Evolutionary conservation across 208 protist genomes (phyloP).

Genomic region (Leishmania turanica): DNA sequence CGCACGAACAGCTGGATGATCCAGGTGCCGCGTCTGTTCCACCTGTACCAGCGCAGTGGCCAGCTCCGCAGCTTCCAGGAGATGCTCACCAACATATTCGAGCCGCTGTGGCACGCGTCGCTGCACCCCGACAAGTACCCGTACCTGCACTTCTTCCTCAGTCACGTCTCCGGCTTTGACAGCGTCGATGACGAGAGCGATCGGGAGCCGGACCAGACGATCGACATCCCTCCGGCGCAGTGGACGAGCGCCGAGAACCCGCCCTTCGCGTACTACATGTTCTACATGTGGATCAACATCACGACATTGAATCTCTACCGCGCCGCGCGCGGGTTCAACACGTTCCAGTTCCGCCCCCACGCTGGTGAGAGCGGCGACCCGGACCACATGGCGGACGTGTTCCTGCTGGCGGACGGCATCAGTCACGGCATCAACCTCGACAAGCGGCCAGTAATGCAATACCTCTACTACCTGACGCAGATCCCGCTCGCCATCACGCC

Average conservation of each 20-base stretch:
- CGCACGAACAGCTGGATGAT: constrained; percentile 97
- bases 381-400: constrained; percentile 91
- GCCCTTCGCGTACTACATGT: constrained; percentile 94
- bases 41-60: constrained; percentile 66
- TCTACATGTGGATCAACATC: constrained; percentile 99
- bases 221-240: constrained; percentile 37
- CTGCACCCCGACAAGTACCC: constrained; percentile 91
- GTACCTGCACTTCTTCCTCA: constrained; percentile 94
- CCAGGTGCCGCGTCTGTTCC: constrained; percentile 94
- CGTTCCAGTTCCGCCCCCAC: constrained; percentile 97
- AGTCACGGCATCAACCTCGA: constrained; percentile 97
- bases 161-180: constrained; percentile 96
- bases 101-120: constrained; percentile 97
- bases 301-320: constrained; percentile 95
- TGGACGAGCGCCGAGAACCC: constrained; percentile 68
- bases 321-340: constrained; percentile 77
- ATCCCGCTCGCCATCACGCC: constrained; percentile 97
- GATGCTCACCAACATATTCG: constrained; percentile 97
- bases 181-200: constrained; percentile 97
- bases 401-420: constrained; percentile 87
- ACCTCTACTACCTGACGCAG: constrained; percentile 98
- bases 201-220: constrained; percentile 54
- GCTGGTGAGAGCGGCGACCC: constrained; percentile 94
- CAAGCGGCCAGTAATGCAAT: constrained; percentile 94
- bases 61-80: constrained; percentile 91